Percentiles rank a stretch among this genome's conserved stretches.
These are phyloP conservation scores for Theileria luwenshuni DNA, from an alignment of 169 alveolate genomes.

Conservation along the genomic window DNA sequence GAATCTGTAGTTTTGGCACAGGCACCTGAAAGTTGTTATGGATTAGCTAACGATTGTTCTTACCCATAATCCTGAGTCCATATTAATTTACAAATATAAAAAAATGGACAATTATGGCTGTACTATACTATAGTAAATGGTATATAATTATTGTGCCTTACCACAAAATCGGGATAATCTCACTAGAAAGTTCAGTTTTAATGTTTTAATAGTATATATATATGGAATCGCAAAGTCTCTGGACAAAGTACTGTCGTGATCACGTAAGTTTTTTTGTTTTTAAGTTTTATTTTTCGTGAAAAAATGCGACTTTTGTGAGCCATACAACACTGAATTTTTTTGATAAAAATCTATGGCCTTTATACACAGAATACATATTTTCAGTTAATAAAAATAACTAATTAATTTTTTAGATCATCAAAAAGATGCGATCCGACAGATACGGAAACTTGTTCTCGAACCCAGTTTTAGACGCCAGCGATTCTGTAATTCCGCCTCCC, in stretches of 20 bases:
- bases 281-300: neutral
- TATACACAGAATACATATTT: constrained; percentile 3
- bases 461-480: constrained; percentile 67
- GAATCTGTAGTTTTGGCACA: constrained; percentile 7
- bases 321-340: neutral
- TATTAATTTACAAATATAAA: neutral
- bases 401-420: constrained; percentile 44
- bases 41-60: neutral
- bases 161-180: constrained; percentile 20
- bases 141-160: constrained; percentile 24
- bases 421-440: constrained; percentile 64
- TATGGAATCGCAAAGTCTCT: constrained; percentile 36
- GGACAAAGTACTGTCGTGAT: constrained; percentile 37
- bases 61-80: constrained; percentile 27
- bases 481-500: constrained; percentile 61
- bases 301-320: neutral
- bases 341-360: neutral
- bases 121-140: too few relatives aligned
- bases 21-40: constrained; percentile 17
- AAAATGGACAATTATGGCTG: too few relatives aligned
- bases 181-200: constrained; percentile 8
- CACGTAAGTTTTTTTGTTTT: constrained; percentile 20
- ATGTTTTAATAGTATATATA: constrained; percentile 18
- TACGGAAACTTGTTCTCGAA: constrained; percentile 53
- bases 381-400: neutral